These are phyloP conservation scores for Sarocladium brachiariae DNA, from an alignment of 2,329 filamentous ascomycete species.

Conservation along the genomic window DNA sequence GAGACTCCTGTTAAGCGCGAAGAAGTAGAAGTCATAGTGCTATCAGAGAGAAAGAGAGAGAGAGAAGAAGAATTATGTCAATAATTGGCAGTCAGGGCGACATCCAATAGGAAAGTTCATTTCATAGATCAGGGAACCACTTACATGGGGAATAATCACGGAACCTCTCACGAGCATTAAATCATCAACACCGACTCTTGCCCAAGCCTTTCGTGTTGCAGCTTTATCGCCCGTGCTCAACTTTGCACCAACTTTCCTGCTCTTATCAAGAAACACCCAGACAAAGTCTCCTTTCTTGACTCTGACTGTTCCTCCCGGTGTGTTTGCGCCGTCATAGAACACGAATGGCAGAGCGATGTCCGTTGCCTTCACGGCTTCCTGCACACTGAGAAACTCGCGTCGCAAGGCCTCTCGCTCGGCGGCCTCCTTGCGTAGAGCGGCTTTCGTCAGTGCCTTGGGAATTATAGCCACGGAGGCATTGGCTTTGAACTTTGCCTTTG, in stretches of 20 bases:
- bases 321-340: slow-evolving; percentile 92
- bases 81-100: no score
- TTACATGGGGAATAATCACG: slow-evolving; percentile 88
- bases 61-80: no score
- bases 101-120: no score
- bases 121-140: slow-evolving; percentile 35
- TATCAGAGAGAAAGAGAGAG: no score
- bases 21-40: slow-evolving; percentile 98
- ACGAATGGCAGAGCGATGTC: slow-evolving; percentile 92
- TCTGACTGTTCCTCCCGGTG: slow-evolving; percentile 73
- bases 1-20: slow-evolving; percentile 79
- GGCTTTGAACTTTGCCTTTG: slow-evolving; percentile 47
- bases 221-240: slow-evolving; percentile 64
- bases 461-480: slow-evolving; percentile 55
- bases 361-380: slow-evolving; percentile 80
- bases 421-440: slow-evolving; percentile 71
- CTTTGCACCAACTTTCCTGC: slow-evolving; percentile 82
- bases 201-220: slow-evolving; percentile 70
- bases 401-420: slow-evolving; percentile 71
- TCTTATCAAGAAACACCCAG: slow-evolving; percentile 90
- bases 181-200: slow-evolving; percentile 88
- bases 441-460: slow-evolving; percentile 65
- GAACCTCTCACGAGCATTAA: slow-evolving; percentile 86
- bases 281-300: slow-evolving; percentile 90
- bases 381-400: slow-evolving; percentile 74